Evolutionary conservation across 805 yeast species (phyloP).

Genomic region (Metschnikowia borealis): DNA sequence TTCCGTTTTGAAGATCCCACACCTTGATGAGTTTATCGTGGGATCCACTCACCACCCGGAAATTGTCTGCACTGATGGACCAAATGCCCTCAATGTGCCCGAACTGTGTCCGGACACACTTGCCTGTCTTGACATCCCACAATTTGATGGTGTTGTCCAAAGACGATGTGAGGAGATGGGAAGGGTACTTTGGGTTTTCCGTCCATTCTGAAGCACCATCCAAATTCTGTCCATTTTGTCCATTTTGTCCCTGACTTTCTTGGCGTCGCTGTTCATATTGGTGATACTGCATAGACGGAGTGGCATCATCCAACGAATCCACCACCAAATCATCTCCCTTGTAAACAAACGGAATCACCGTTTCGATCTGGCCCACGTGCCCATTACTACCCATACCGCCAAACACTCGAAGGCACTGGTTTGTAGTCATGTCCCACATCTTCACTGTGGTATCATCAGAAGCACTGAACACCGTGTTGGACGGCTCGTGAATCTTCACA

Average conservation of each 20-base stretch:
- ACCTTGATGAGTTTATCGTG: slow-evolving; percentile 87
- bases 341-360: slow-evolving; percentile 79
- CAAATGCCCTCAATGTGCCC: slow-evolving; percentile 99
- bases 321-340: slow-evolving; percentile 52
- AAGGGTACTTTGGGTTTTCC: slow-evolving; percentile 49
- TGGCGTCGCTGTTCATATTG: slow-evolving; percentile 13
- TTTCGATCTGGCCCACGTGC: slow-evolving; percentile 92
- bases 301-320: slow-evolving; percentile 39
- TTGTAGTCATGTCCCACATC: slow-evolving; percentile 88
- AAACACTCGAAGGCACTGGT: slow-evolving; percentile 74
- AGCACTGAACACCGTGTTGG: slow-evolving; percentile 78
- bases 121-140: slow-evolving; percentile 86
- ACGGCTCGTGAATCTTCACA: slow-evolving; percentile 78
- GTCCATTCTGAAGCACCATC: slow-evolving; percentile 6
- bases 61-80: slow-evolving; percentile 94
- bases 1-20: slow-evolving; percentile 95
- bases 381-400: slow-evolving; percentile 73
- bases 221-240: neutral
- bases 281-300: slow-evolving; percentile 16
- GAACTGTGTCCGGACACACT: slow-evolving; percentile 88
- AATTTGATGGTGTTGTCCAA: slow-evolving; percentile 88
- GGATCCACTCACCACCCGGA: slow-evolving; percentile 90
- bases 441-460: slow-evolving; percentile 89
- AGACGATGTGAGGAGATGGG: slow-evolving; percentile 82
- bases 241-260: neutral